Conservation (phyloP, 139 green algal species). For the Zygnema circumcarinatum region DNA sequence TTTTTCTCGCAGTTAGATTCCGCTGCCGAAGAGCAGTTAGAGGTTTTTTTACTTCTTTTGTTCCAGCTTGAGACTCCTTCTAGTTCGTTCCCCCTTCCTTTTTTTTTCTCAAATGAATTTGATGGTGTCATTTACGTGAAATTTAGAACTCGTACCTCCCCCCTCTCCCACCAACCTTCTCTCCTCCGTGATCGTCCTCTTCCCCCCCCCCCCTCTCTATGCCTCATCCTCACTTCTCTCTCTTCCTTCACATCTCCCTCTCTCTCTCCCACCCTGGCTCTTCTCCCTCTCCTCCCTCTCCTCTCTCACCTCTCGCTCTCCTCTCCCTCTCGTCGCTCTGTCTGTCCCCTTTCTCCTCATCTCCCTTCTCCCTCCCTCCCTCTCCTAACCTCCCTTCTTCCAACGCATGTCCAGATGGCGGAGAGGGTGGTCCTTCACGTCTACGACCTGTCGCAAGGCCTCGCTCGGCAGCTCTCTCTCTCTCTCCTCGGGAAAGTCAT, state of each 20-base stretch:
- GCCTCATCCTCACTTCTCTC: background rate
- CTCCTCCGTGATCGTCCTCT: background rate
- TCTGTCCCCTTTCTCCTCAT: no score
- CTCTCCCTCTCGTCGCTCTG: no score
- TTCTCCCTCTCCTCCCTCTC: background rate
- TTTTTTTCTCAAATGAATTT: background rate
- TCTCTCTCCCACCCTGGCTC: no score
- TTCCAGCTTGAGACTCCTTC: no score
- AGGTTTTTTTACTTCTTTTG: no score
- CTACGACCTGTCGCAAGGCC: slow-evolving; percentile 80
- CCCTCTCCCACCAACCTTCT: no score
- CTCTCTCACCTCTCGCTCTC: no score
- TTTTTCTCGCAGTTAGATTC: no score
- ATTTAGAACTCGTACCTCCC: no score
- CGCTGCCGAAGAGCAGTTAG: no score
- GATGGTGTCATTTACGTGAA: background rate
- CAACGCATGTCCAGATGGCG: background rate
- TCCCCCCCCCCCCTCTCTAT: background rate
- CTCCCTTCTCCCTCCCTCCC: background rate
- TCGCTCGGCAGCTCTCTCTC: slow-evolving; percentile 70
- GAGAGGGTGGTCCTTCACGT: slow-evolving; percentile 75
- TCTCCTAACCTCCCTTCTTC: background rate
- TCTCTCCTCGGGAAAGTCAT: slow-evolving; percentile 75
- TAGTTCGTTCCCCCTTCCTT: no score
- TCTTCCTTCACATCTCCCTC: no score